Base-by-base conservation (phyloP, 257 asterid genomes). In the Scutellaria minor region DNA sequence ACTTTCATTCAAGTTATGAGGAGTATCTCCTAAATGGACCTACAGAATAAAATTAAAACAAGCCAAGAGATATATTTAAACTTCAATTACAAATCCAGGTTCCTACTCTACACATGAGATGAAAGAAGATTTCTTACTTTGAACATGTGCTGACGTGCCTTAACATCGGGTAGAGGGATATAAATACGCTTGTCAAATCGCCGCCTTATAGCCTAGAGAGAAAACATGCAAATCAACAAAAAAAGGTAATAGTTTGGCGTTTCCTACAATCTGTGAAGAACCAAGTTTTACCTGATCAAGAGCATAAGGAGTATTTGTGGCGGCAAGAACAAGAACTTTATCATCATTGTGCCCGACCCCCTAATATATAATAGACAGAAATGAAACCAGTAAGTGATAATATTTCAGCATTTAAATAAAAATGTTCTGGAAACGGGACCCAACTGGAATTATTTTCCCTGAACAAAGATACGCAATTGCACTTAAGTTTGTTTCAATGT, bases 291-390 rank as follows among this genome's bases (percentile, higher is more conserved):
- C 99, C 98, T 92, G 98, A 81, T 95, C 99, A 66, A 92, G 90
- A 70, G 99, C 88, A 78, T 95, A 92, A 14, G 99, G 99, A 71
- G 99, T 95, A 82, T 92, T 95, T 10, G 99, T 95, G 13, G 99
- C 99, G 50, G 99, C 99, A 81, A 95, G 91, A 67, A 95, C 96
- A 82, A 95, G 99, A 71, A 95, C 99, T 87, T 95, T 95, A 65
- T 95, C 99, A 53, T 95, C 99, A 79, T 86, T 92, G 90, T 92
- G 90, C 45, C 98, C 98, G 54, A 95, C 99, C 15, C 99, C 99
- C 98, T 94, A 78, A 72, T 70, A 73, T 22, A 68, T 39, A 80
- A 50, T 48, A 53, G 55, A 74, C 7, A 77, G 69, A 14, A 73
- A 51, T 11, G 60, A 62, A 80, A 73, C 39, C 11, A 47, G 54